Base-by-base conservation (phyloP, 2,329 filamentous ascomycete species). In the Botrytis galanthina region DNA sequence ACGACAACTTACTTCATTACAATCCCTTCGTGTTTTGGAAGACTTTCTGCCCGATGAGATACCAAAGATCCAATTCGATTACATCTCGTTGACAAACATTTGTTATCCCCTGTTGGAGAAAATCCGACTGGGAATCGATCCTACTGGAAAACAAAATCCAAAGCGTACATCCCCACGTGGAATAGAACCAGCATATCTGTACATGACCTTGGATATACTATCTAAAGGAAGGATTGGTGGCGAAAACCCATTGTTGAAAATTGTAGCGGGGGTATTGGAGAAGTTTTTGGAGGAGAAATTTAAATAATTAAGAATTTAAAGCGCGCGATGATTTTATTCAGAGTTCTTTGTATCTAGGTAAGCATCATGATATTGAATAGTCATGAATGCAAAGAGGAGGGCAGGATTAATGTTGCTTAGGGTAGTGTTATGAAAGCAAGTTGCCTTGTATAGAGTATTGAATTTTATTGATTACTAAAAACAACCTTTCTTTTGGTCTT, bases 381-480 rank as follows among this genome's bases (percentile, higher is more conserved):
- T n/a, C 0, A 0, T n/a, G 22, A 22, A n/a, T n/a, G 12, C 4
- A n/a, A 51, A 0, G 22, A 12, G 4, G 48, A n/a, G 48, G 10
- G 10, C 22, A 26, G 26, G 48, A n/a, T 14, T 51, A 12, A 14
- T n/a, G 4, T 51, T n/a, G 22, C 4, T 14, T 14, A 51, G 10
- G 22, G 22, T 12, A 48, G 4, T 26, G 10, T 51, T 14, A 10
- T 6, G 22, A 26, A 6, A 2, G 48, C 12, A 51, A n/a, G 5
- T 51, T n/a, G 10, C 6, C 2, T 51, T n/a, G 1, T 14, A 14
- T 12, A n/a, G 48, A n/a, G 4, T 51, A n/a, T 14, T 26, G 22
- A 51, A 51, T 14, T 51, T 0, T 14, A 51, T n/a, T n/a, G 10
- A n/a, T 51, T n/a, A 6, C 9, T 4, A 51, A 51, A 48, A n/a